Conservation (phyloP, 2,329 filamentous ascomycete species). For the Nemania diffusa region DNA sequence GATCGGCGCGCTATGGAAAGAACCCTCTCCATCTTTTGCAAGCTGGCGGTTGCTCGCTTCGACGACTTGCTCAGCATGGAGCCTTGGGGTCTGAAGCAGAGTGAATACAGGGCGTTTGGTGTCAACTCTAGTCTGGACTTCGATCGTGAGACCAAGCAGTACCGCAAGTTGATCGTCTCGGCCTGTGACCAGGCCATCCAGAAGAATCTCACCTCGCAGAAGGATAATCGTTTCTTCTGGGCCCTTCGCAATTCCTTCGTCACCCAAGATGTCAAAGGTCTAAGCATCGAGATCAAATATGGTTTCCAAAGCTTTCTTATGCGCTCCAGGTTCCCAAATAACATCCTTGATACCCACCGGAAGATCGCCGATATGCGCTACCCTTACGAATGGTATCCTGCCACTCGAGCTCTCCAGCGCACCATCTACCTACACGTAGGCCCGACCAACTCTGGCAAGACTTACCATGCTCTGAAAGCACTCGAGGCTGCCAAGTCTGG, state of each 20-base stretch:
- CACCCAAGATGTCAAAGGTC: constrained; percentile 58
- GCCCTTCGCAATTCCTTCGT: constrained; percentile 70
- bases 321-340: constrained; percentile 65
- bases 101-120: constrained; percentile 51
- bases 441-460: constrained; percentile 98
- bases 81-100: constrained; percentile 40
- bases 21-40: constrained; percentile 44
- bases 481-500: constrained; percentile 80
- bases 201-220: constrained; percentile 51
- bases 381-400: constrained; percentile 92
- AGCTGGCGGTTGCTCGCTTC: constrained; percentile 48
- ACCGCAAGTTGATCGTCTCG: constrained; percentile 57
- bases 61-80: constrained; percentile 50
- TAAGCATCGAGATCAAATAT: constrained; percentile 71
- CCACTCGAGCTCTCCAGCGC: constrained; percentile 80
- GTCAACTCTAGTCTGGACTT: constrained; percentile 55
- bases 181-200: constrained; percentile 58
- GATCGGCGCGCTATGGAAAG: constrained; percentile 18
- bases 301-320: constrained; percentile 74
- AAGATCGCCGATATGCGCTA: constrained; percentile 84
- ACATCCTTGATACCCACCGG: constrained; percentile 67
- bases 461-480: constrained; percentile 89
- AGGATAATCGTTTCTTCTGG: constrained; percentile 66
- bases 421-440: constrained; percentile 93
- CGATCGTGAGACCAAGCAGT: constrained; percentile 57